These are phyloP conservation scores for Saraca asoca DNA, from an alignment of 331 rosid genomes.

Conservation along the genomic window DNA sequence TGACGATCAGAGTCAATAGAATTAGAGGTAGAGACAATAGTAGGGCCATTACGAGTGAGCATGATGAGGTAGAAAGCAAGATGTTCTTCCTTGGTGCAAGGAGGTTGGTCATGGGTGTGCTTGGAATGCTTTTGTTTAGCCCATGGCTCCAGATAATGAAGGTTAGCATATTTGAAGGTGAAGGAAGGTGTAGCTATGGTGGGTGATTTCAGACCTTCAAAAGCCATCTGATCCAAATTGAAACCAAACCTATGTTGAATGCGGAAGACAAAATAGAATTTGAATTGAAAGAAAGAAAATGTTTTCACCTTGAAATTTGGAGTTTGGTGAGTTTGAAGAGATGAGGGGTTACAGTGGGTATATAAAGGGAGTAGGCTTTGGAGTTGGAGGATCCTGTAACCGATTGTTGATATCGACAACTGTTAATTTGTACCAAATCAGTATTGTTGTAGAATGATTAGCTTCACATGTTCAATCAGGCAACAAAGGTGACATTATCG, in stretches of 20 bases:
- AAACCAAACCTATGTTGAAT: not conserved
- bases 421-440: constrained; percentile 42
- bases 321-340: no score
- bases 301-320: no score
- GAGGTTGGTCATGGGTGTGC: constrained; percentile 57
- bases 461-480: constrained; percentile 35
- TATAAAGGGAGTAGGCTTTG: not conserved
- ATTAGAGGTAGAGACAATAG: not conserved
- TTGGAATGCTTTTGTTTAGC: constrained; percentile 84
- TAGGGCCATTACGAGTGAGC: constrained; percentile 73
- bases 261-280: not conserved
- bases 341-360: no score
- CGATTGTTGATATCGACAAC: constrained; percentile 30
- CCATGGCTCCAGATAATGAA: constrained; percentile 59
- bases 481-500: constrained; percentile 25
- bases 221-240: constrained; percentile 53
- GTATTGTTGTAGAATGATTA: constrained; percentile 41
- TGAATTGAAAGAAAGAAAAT: no score
- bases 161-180: constrained; percentile 45
- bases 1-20: not conserved
- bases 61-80: constrained; percentile 95
- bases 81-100: constrained; percentile 76
- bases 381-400: not conserved
- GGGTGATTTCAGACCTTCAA: constrained; percentile 82
- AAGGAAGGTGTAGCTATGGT: constrained; percentile 57